A percentile compares a stretch with the other conserved stretches of the same genome.
Conservation (phyloP, 2,329 filamentous ascomycete species). For the Leptographium lundbergii region DNA sequence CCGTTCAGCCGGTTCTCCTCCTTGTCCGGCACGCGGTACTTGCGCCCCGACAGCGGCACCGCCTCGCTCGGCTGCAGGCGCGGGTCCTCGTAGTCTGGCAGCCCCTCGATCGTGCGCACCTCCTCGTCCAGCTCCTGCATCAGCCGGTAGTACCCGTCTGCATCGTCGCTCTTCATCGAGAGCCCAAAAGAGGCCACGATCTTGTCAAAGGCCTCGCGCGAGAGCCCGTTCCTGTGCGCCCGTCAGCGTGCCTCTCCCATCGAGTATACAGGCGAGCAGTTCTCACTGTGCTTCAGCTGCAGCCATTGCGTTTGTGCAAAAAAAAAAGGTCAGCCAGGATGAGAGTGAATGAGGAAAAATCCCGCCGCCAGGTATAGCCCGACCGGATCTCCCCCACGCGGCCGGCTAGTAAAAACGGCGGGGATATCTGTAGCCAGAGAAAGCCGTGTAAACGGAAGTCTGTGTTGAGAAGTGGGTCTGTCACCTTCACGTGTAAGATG, state of each 20-base stretch:
- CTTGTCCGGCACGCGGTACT: slow-evolving; percentile 12
- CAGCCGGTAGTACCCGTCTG: slow-evolving; percentile 16
- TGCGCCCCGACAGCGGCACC: slow-evolving; percentile 6
- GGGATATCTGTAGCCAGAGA: no score
- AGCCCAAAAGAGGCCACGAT: slow-evolving; percentile 9
- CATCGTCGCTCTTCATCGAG: slow-evolving; percentile 13
- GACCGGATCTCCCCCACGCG: no score
- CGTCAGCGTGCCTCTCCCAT: background rate
- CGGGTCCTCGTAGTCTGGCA: slow-evolving; percentile 17
- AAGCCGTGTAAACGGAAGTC: no score
- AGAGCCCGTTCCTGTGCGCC: background rate
- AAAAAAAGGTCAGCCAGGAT: no score
- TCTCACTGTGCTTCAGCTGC: background rate
- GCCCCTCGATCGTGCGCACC: slow-evolving; percentile 14
- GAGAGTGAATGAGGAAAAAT: no score
- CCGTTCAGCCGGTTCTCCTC: slow-evolving; percentile 20
- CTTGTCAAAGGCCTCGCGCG: slow-evolving; percentile 8
- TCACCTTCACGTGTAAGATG: no score
- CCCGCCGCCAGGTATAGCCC: background rate
- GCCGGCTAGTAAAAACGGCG: no score
- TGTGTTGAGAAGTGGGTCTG: no score
- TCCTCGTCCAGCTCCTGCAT: slow-evolving; percentile 17
- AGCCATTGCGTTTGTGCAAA: background rate
- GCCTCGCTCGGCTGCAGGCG: slow-evolving; percentile 11
- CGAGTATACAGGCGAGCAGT: no score